phyloP scores from a whole-genome alignment of 164 flowering plant species.

The Tinospora cordifolia region DNA sequence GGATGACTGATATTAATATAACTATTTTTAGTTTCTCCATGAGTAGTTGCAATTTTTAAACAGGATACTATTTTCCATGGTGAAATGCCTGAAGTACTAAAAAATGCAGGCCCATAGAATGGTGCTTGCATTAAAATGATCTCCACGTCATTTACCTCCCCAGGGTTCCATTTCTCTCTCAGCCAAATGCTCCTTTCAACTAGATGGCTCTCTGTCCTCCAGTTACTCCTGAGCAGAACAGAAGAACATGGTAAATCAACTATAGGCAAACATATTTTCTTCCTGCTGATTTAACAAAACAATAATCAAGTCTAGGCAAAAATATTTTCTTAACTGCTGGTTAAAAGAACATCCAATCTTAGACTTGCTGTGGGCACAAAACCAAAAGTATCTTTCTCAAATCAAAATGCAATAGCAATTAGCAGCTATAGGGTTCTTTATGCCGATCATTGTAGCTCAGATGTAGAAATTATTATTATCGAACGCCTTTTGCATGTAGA shows the following conservation, averaged over 20 bases:
- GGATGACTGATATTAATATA: no score
- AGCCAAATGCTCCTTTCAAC: conserved; percentile 52
- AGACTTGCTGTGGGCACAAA: no score
- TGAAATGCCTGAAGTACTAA: no score
- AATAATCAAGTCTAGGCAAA: neutral
- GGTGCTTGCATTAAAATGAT: neutral
- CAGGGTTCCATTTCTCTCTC: conserved; percentile 58
- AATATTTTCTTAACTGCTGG: no score
- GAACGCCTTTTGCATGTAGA: neutral
- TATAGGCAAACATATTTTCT: neutral
- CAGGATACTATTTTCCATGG: no score
- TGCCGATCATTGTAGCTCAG: no score
- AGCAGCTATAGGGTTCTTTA: neutral
- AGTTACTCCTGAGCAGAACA: conserved; percentile 23
- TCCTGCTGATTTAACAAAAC: neutral
- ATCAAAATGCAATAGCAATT: neutral
- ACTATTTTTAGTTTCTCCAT: no score
- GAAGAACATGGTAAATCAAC: neutral
- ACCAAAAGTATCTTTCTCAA: neutral
- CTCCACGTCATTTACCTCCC: conserved; percentile 50
- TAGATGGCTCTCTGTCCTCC: conserved; percentile 9
- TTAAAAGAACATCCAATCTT: no score
- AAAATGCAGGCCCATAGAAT: no score
- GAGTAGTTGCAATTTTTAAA: no score
- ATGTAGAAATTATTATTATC: no score